Base-by-base conservation (phyloP, 2,329 filamentous ascomycete species). In the Scorias spongiosa region DNA sequence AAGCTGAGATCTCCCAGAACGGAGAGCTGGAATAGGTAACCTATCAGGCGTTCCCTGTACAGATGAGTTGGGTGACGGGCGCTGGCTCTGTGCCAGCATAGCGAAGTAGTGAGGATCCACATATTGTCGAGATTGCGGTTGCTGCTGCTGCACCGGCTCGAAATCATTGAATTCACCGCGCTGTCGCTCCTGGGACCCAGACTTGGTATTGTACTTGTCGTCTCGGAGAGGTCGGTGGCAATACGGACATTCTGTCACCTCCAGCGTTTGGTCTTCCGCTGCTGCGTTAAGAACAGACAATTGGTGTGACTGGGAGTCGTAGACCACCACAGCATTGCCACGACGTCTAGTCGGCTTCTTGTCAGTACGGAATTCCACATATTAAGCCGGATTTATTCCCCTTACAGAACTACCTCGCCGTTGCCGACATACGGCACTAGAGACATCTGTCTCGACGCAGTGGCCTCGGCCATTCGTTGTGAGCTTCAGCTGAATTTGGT, bases 71-170 rank as follows among this genome's bases (percentile, higher is more conserved):
- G 67, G 64, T 15, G 58, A 55, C 17, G 51, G 49, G 26, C 54
- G 34, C 29, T 52, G 57, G 51, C 72, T 78, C 42, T 72, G 65
- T 39, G 76, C 82, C 36, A 98, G 78, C 82, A 96, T 88, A 56
- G 85, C 85, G 64, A 98, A 98, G 68, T 98, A 98, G 42, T 87
- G 78, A 2, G 88, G 88, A 56, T 88, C 81, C 53, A 95, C 83
- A 59, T 88, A 96, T 45, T 51, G 53, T 2, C 32, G 29, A 36
- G 20, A 29, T 30, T 29, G 26, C 40, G 7, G 17, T 15, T 20
- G 20, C 12, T n/a, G 38, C 17, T 28, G 38, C 20, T 26, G 20
- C 7, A 4, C 4, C 20, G 3, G 20, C 20, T 40, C 38, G 17
- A n/a, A 40, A 4, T 36, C 38, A 5, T 12, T 12, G 38, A 18